Evolutionary conservation across 106 monocot genomes (phyloP).

Genomic region (Vanilla planifolia): DNA sequence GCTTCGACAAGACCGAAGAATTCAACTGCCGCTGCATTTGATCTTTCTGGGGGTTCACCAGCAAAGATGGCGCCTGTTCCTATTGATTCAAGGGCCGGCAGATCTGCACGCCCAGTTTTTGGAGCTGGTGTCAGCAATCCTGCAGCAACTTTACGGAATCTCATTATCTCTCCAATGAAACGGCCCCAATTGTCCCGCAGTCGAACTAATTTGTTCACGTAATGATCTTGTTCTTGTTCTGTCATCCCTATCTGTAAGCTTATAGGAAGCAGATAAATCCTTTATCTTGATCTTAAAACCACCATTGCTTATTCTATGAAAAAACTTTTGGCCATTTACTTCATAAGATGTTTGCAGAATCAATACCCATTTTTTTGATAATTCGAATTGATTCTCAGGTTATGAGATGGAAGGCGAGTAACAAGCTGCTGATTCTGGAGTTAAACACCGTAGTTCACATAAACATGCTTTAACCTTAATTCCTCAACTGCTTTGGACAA

Average conservation of each 20-base stretch:
- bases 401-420: conserved; percentile 1
- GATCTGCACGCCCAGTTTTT: conserved; percentile 31
- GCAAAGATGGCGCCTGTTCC: conserved; percentile 19
- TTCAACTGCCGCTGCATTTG: conserved; percentile 26
- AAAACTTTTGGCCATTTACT: neutral
- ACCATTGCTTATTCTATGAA: neutral
- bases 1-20: conserved; percentile 42
- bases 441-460: neutral
- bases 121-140: conserved; percentile 59
- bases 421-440: neutral
- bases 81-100: conserved; percentile 32
- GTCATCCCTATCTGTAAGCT: neutral
- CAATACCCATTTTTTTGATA: neutral
- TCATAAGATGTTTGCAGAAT: neutral
- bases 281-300: neutral
- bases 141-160: conserved; percentile 51
- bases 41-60: conserved; percentile 70
- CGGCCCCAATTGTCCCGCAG: conserved; percentile 45
- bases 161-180: conserved; percentile 61
- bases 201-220: conserved; percentile 51
- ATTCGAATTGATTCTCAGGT: conserved; percentile 2
- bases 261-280: neutral
- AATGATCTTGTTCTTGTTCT: conserved; percentile 15
- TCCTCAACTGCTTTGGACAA: too few species aligned
- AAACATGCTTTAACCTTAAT: too few species aligned